Base-by-base conservation (phyloP, 495 filamentous ascomycete genomes). In the Glonium stellatum region DNA sequence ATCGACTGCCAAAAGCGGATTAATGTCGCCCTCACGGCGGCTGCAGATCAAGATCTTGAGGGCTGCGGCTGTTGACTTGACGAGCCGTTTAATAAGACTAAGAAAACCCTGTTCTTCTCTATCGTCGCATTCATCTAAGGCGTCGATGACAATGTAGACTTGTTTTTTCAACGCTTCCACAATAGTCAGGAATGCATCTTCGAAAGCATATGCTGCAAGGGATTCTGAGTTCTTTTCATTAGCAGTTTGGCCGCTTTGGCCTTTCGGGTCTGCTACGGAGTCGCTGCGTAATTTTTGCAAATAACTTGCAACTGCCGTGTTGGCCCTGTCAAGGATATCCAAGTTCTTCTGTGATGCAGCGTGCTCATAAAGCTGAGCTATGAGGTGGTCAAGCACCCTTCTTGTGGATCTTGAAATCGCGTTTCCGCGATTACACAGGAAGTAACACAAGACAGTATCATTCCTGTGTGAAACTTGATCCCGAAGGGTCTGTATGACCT, bases 71-170 rank as follows among this genome's bases (percentile, higher is more conserved):
- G 39, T 3, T 11, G 4, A 3, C 4, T 44, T 13, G 13, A 44
- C 10, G 4, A 44, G 4, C 4, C 13, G 4, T 11, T 11, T 2
- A 4, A 44, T 44, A 4, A 11, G 13, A 1, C 39, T 44, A 3
- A 44, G 4, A 1, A 44, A 18, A 15, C 39, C 39, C 18, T 44
- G 4, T 44, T 3, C 2, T 11, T 55, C 10, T 0, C 31, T 31
- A 18, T 55, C 52, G 36, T n/a, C 12, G 22, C 52, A 55, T 21
- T 36, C 52, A 15, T 55, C 52, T 9, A 55, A 25, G 4, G 52
- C 52, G n/a, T 55, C 52, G 4, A 55, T 55, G 52, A 55, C 27
- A 19, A 55, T 8, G 27, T 35, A 36, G 12, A 55, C 27, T 5
- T 22, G 27, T 13, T 37, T 36, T 19, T 13, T 21, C 2, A 55